phyloP scores from a whole-genome alignment of 225 moss, liverwort and hornwort species.

The Climacium dendroides region DNA sequence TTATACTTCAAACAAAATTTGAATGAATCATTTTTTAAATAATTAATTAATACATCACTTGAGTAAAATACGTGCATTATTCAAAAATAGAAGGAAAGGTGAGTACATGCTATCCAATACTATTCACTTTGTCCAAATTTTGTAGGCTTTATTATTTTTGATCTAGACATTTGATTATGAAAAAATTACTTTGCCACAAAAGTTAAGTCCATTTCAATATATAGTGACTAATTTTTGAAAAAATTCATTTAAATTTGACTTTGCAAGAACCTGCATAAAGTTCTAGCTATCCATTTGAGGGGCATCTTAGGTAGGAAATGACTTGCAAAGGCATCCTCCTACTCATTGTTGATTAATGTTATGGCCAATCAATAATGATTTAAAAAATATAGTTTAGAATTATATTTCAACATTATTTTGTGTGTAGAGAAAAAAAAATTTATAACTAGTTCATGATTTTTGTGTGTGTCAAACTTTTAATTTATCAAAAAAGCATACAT shows the following conservation, averaged over 20 bases:
- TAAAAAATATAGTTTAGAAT: background rate
- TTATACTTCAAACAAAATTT: too few species aligned
- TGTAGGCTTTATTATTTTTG: background rate
- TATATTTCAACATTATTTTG: background rate
- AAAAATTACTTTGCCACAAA: background rate
- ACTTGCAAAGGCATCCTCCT: background rate
- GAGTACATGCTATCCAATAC: too few species aligned
- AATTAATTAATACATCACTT: too few species aligned
- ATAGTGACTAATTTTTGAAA: background rate
- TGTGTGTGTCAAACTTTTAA: too few species aligned
- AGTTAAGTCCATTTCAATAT: background rate
- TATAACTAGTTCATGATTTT: too few species aligned
- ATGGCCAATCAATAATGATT: background rate
- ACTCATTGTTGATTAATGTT: background rate
- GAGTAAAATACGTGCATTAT: background rate
- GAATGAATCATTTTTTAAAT: too few species aligned
- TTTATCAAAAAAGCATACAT: too few species aligned
- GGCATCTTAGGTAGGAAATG: background rate
- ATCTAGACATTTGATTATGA: accelerated
- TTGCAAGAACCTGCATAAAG: background rate
- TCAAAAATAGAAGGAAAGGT: background rate
- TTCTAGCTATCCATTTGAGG: background rate
- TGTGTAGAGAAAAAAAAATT: background rate
- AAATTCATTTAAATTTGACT: background rate
- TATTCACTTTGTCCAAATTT: background rate